phyloP scores from a whole-genome alignment of 2,329 filamentous ascomycete genomes.

The Aspergillus fructus region DNA sequence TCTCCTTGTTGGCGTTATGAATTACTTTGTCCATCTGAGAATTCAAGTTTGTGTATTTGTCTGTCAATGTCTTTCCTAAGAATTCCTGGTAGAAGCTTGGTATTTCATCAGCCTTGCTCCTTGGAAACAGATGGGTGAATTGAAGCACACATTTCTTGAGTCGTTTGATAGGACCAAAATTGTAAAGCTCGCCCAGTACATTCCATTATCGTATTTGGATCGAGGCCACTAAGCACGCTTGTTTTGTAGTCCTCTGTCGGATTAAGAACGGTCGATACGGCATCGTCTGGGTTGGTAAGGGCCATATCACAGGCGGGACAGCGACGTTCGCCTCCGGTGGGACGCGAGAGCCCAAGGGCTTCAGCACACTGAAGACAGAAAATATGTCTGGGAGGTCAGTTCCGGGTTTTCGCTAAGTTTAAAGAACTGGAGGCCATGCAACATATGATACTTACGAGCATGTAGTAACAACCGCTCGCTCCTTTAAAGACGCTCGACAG shows the following conservation, averaged over 20 bases:
- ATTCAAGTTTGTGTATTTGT: conserved; percentile 67
- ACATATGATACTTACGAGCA: conserved; percentile 64
- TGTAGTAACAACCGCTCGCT: conserved; percentile 79
- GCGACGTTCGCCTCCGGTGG: conserved; percentile 52
- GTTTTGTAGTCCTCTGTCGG: conserved; percentile 89
- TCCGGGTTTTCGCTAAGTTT: background rate
- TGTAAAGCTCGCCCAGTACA: conserved; percentile 75
- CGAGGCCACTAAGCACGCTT: conserved; percentile 77
- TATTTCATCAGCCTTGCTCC: conserved; percentile 9
- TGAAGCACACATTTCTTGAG: conserved; percentile 70
- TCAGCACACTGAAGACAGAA: conserved; percentile 78
- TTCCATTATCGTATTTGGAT: conserved; percentile 79
- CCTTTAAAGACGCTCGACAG: conserved; percentile 68
- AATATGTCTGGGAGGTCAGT: conserved; percentile 63
- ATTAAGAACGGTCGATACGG: conserved; percentile 67
- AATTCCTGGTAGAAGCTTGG: conserved; percentile 73
- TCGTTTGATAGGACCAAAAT: conserved; percentile 85
- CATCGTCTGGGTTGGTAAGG: conserved; percentile 72
- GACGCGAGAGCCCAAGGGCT: conserved; percentile 59
- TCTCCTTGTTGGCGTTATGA: conserved; percentile 72
- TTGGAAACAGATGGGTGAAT: background rate
- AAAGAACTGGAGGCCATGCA: background rate
- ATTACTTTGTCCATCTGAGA: conserved; percentile 70
- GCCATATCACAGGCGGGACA: conserved; percentile 76
- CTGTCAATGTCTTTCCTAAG: conserved; percentile 67